Evolutionary conservation across 139 green algal genomes (phyloP), one percentile per base, ranked within the genome.

Genomic region (Chlorokybus atmophyticus): DNA sequence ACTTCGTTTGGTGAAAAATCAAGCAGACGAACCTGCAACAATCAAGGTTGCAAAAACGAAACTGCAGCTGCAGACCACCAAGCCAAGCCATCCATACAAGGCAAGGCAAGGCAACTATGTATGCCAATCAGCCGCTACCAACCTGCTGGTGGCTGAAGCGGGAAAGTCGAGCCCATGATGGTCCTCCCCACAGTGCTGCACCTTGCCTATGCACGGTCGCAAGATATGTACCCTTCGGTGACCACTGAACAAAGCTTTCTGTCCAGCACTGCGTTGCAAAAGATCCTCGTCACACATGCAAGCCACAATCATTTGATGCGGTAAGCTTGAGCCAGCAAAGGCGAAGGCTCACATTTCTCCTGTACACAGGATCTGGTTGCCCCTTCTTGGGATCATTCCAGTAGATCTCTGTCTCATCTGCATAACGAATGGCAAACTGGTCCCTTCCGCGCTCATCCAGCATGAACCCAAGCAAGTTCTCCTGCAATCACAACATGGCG

Each of bases 201-300:
- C 90, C 90, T 74, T 93, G 84, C 38, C 70, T 58, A 63, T 95
- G 87, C 62, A 93, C 60, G 14, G 87, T 95, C 47, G 84, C 81
- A 55, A 95, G 58, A 32, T 79, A 76, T 54, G 68, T 85, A 50
- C 87, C 88, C 27, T 73, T 62, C 2, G 84, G 84, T 0, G 79
- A 87, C 88, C 89, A 97, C 75, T 90, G 77, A 59, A 96, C 82
- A 72, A 90, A 94, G 1, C 62, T 78, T 65, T 97, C 88, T 17
- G 87, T 94, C 87, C 88, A 94, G 71, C 82, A 86, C 23, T 77
- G 48, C 2, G 28, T 3, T 28, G 30, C 19, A 28, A 47, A 32
- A 58, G 30, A n/a, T n/a, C n/a, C n/a, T n/a, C n/a, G n/a, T n/a
- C n/a, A n/a, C n/a, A n/a, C n/a, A n/a, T n/a, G n/a, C n/a, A n/a